Evolutionary conservation across 73 alveolate species (phyloP).

Genomic region (Uronychia setigera): DNA sequence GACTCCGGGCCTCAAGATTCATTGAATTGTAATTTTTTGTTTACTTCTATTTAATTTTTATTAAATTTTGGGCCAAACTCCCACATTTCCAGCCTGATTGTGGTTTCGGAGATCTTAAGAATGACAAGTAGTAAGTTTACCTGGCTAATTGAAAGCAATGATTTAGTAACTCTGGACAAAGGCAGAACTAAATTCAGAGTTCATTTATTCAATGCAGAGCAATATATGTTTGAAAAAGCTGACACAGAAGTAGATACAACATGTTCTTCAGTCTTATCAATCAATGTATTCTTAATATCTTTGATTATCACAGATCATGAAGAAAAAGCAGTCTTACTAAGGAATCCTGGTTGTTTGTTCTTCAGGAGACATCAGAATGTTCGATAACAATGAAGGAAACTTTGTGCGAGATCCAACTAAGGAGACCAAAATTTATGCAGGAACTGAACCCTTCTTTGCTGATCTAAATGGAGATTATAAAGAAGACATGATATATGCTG

Average conservation of each 20-base stretch:
- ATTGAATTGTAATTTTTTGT: no score
- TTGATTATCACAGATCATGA: not conserved
- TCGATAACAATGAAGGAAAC: not conserved
- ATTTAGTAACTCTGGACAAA: not conserved
- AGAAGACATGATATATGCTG: conserved; percentile 54
- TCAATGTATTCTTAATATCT: not conserved
- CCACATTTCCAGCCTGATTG: no score
- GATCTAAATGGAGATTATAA: conserved; percentile 64
- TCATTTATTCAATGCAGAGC: not conserved
- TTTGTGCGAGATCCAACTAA: not conserved
- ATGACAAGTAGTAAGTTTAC: not conserved
- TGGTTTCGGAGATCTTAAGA: no score
- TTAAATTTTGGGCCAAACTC: no score
- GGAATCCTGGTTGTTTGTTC: not conserved
- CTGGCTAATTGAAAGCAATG: conserved; percentile 11
- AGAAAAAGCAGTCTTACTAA: not conserved
- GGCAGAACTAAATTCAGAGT: not conserved
- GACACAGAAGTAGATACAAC: not conserved
- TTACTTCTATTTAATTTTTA: no score
- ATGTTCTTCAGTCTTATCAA: not conserved
- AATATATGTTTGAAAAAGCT: no score
- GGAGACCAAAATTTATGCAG: not conserved
- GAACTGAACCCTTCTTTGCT: conserved; percentile 51
- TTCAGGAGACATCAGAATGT: not conserved
- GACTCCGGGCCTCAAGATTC: no score